A percentile compares a stretch with the other conserved stretches of the same genome.
phyloP scores from a whole-genome alignment of 1,284 basidiomycete genomes.

The Naganishia cerealis region DNA sequence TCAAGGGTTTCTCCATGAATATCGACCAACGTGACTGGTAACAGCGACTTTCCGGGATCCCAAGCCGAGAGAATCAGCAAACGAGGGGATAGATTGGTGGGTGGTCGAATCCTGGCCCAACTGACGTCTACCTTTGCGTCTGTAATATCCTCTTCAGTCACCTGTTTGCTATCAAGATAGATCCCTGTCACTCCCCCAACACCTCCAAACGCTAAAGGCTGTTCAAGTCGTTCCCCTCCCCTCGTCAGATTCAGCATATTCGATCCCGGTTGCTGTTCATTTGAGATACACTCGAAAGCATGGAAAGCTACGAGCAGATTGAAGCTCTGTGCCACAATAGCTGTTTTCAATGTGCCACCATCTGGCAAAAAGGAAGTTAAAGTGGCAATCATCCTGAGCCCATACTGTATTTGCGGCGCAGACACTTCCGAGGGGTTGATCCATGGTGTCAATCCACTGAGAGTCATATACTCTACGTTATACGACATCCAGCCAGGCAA shows the following conservation, averaged over 20 bases:
- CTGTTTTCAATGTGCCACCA: not conserved
- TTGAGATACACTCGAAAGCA: slow-evolving; percentile 5
- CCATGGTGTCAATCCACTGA: slow-evolving; percentile 18
- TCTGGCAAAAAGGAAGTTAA: not conserved
- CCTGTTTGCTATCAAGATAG: slow-evolving; percentile 1
- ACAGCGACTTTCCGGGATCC: not conserved
- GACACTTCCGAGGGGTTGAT: not conserved
- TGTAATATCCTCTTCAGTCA: not conserved
- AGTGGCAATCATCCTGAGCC: slow-evolving; percentile 9
- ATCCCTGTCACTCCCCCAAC: slow-evolving; percentile 1
- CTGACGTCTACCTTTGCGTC: not conserved
- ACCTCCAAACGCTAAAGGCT: not conserved
- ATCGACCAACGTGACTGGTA: not conserved
- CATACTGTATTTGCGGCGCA: not conserved
- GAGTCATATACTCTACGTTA: slow-evolving; percentile 10
- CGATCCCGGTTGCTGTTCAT: not conserved
- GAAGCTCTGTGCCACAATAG: slow-evolving; percentile 17
- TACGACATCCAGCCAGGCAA: slow-evolving; percentile 6
- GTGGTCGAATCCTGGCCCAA: slow-evolving; percentile 2
- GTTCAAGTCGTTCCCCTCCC: slow-evolving; percentile 7
- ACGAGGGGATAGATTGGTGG: not conserved
- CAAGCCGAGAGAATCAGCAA: not conserved
- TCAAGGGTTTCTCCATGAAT: slow-evolving; percentile 9
- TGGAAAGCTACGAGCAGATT: slow-evolving; percentile 6
- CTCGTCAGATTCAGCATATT: slow-evolving; percentile 14